Evolutionary conservation across 495 filamentous ascomycete genomes (phyloP).

Genomic region (Trichoderma orchidacearum): DNA sequence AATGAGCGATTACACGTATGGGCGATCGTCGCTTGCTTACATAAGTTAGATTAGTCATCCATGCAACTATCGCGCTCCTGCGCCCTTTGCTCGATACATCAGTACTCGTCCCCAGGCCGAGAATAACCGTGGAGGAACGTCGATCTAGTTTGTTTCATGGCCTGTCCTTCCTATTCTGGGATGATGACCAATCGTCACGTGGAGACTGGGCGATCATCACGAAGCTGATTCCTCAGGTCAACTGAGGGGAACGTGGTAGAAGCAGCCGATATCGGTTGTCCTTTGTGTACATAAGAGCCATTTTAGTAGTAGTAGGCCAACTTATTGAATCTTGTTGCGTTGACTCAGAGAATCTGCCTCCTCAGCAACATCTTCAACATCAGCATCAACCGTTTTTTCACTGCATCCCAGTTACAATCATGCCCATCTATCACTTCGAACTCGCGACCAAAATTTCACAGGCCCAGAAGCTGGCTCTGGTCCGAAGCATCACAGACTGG

Average conservation of each 20-base stretch:
- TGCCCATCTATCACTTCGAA: background rate
- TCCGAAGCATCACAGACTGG: background rate
- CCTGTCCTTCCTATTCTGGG: background rate
- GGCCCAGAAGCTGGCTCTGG: background rate
- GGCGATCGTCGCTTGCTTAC: too few relatives aligned
- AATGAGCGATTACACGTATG: too few relatives aligned
- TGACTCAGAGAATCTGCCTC: too few relatives aligned
- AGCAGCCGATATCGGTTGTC: background rate
- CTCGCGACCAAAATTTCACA: background rate
- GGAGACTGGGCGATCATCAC: background rate
- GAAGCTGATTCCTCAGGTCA: background rate
- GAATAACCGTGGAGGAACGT: background rate
- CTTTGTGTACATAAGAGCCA: background rate
- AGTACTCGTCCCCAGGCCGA: slow-evolving; percentile 9
- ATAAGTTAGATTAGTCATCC: too few relatives aligned
- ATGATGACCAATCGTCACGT: background rate
- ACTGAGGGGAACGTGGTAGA: background rate
- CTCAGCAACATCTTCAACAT: too few relatives aligned
- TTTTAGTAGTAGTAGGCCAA: background rate
- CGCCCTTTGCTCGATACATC: too few relatives aligned
- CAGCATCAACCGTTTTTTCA: too few relatives aligned
- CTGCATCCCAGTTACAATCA: background rate
- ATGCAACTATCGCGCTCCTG: too few relatives aligned
- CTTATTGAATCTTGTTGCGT: too few relatives aligned
- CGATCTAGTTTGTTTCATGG: background rate